Evolutionary conservation across 352 stramenopile species (phyloP), one percentile per base, ranked within the genome.

Genomic region (Pythium dissimile): DNA sequence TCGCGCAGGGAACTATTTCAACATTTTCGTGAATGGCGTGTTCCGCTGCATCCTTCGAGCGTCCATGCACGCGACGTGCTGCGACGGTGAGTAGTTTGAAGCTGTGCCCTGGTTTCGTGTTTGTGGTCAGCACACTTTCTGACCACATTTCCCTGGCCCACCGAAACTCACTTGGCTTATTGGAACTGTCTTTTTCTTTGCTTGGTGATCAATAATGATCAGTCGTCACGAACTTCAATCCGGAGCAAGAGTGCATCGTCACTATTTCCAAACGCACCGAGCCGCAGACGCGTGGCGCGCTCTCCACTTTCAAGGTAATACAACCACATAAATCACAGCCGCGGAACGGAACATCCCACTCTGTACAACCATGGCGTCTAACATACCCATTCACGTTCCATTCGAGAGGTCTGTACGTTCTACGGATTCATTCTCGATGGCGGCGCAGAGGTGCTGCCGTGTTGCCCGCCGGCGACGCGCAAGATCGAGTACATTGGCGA

Each of bases 401-500:
- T 31, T 15, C 2, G 10, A 26, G 32, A 89, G 80, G 80, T 94
- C 38, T 94, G 83, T 61, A 94, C 85, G 50, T 92, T 94, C 62
- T 94, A 94, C 56, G 85, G 85, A 7, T 94, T 92, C 55, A 89
- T 94, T 44, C 59, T 93, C n/a, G 80, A 92, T 26, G 67, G 75
- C 30, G 73, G 60, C 8, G 79, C 80, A 35, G 75, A 88, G 24
- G 72, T 89, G 38, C 43, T 94, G 27, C 75, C 80, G 9, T 62
- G 73, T 10, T 65, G 72, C 8, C 65, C 66, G 5, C 62, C 67
- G 10, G 47, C 64, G 3, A 44, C 50, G 16, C 83, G 74, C 35
- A 86, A 82, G 67, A 92, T 94, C 54, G 82, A 91, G 65, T 92
- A 91, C 60, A 88, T 94, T 56, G 85, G 85, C 32, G 85, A 92